Conservation (phyloP, 805 yeast genomes). For the Citeromyces nyonsensis region DNA sequence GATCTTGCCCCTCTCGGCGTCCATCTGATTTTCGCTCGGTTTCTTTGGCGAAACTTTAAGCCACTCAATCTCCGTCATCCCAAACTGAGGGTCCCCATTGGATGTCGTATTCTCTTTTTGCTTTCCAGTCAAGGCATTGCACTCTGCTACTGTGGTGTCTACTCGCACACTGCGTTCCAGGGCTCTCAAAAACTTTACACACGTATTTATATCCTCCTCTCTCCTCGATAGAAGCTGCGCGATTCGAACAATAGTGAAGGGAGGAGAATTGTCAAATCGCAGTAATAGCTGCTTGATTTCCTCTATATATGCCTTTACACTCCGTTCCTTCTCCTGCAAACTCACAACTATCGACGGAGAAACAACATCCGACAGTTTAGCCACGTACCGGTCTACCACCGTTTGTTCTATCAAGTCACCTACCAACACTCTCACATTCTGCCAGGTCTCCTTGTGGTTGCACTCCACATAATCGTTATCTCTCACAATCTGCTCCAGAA, state of each 20-base stretch:
- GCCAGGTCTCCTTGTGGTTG: not conserved
- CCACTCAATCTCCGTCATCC: no score
- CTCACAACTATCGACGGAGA: not conserved
- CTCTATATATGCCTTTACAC: not conserved
- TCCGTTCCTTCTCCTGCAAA: not conserved
- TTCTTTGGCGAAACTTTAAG: no score
- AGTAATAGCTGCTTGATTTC: not conserved
- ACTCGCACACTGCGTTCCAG: constrained; percentile 3
- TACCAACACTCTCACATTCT: not conserved
- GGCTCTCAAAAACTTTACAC: constrained; percentile 4
- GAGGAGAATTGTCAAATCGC: constrained; percentile 2
- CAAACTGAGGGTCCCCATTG: no score
- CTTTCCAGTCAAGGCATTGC: not conserved
- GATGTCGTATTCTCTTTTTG: no score
- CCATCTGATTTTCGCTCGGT: no score
- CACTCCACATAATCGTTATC: not conserved
- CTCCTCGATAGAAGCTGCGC: constrained; percentile 2
- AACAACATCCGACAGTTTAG: not conserved
- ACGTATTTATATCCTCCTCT: constrained; percentile 1
- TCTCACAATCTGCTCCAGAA: not conserved
- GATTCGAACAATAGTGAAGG: constrained; percentile 3
- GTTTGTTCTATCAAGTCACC: no score
- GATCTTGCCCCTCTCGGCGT: no score
- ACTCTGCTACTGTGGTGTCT: constrained; percentile 1
- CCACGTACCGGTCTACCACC: no score